These are phyloP conservation scores for Guadua angustifolia DNA, from an alignment of 176 grass and related monocot species.

Conservation along the genomic window DNA sequence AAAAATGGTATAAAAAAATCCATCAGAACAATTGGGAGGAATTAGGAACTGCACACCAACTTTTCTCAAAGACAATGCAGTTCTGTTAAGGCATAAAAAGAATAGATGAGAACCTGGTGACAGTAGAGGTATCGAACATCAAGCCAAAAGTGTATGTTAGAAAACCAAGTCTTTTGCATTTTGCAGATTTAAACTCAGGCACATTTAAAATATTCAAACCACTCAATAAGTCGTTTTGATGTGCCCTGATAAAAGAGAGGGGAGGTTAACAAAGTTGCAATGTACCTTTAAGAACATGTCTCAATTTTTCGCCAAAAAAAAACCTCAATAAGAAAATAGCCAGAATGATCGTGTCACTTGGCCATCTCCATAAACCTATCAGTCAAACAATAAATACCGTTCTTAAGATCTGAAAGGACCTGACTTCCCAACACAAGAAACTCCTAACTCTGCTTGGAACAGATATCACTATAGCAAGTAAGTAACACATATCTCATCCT, in stretches of 20 bases:
- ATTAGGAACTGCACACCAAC: not conserved
- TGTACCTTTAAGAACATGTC: no score
- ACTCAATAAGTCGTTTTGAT: conserved; percentile 72
- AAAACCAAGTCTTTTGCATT: conserved; percentile 78
- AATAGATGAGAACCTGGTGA: conserved; percentile 68
- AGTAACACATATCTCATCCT: conserved; percentile 23
- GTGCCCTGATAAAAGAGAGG: no score
- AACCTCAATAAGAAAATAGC: no score
- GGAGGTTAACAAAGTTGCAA: no score
- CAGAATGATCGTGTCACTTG: no score
- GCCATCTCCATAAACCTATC: no score
- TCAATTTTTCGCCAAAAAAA: no score
- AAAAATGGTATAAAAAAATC: not conserved
- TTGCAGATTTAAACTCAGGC: conserved; percentile 67
- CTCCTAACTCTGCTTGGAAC: conserved; percentile 63
- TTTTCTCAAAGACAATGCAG: not conserved
- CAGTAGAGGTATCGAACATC: conserved; percentile 83
- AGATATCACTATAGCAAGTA: conserved; percentile 37
- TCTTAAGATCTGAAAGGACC: no score
- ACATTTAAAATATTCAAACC: conserved; percentile 66
- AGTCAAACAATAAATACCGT: no score
- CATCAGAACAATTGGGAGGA: not conserved
- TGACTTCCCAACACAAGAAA: no score
- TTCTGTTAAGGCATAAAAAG: not conserved
- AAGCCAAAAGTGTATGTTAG: conserved; percentile 70